A percentile compares a stretch with the other conserved stretches of the same genome.
Evolutionary conservation across 2,329 filamentous ascomycete species (phyloP).

Genomic region (Talaromyces sp.): DNA sequence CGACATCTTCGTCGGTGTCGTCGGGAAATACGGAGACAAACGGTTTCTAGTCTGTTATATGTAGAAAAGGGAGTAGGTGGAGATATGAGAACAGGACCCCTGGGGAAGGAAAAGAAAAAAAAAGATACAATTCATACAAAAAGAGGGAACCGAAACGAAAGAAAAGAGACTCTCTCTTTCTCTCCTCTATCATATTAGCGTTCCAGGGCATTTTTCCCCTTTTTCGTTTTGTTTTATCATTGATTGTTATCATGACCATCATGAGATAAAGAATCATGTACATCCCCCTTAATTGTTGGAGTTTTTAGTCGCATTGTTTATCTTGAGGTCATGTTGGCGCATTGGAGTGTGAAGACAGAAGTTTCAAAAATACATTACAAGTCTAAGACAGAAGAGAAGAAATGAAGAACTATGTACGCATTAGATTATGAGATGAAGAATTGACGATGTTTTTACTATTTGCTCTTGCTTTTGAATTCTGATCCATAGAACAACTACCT

Average conservation of each 20-base stretch:
- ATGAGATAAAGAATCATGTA: background rate
- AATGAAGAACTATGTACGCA: background rate
- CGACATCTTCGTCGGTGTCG: conserved; percentile 10
- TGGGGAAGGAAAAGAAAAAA: background rate
- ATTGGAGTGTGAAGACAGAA: background rate
- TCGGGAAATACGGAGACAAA: conserved; percentile 9
- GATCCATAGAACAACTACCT: too few species aligned
- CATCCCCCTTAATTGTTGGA: background rate
- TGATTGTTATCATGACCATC: too few species aligned
- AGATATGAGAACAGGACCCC: background rate
- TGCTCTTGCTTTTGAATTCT: too few species aligned
- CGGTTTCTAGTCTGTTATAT: background rate
- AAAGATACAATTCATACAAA: background rate
- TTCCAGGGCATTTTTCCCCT: conserved; percentile 3
- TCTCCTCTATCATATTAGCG: background rate
- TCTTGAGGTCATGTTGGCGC: background rate
- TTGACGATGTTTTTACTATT: background rate
- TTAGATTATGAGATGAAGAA: background rate
- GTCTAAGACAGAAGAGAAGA: background rate
- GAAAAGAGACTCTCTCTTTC: background rate
- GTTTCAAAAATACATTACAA: background rate
- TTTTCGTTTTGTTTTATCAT: background rate
- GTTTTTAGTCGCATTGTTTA: background rate
- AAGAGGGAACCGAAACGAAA: background rate
- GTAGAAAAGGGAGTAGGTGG: background rate